phyloP scores from a whole-genome alignment of 1,284 basidiomycete genomes.

The Moesziomyces sp. region DNA sequence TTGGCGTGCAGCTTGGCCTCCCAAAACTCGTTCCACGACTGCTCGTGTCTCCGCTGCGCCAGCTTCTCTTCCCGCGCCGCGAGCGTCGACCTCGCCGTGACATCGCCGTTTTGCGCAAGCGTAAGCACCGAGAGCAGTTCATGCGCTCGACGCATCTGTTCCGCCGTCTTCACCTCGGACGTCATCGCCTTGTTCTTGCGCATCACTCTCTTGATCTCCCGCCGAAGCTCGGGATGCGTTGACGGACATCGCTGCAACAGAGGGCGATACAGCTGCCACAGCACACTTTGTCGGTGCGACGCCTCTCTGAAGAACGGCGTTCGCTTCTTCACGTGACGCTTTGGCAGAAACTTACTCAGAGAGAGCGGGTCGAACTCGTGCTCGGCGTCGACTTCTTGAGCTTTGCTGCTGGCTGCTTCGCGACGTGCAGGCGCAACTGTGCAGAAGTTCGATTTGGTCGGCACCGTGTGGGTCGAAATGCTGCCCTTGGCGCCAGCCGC shows the following conservation, averaged over 20 bases:
- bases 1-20: slow-evolving; percentile 24
- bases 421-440: not conserved
- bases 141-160: slow-evolving; percentile 10
- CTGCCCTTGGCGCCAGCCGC: not conserved
- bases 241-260: slow-evolving; percentile 37
- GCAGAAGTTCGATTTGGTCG: slow-evolving; percentile 22
- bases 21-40: slow-evolving; percentile 25
- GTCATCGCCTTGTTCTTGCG: slow-evolving; percentile 26
- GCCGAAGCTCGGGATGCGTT: slow-evolving; percentile 14
- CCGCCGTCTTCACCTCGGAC: slow-evolving; percentile 12
- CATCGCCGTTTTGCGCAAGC: slow-evolving; percentile 14
- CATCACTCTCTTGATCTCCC: slow-evolving; percentile 17
- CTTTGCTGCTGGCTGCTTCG: no score
- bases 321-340: slow-evolving; percentile 17
- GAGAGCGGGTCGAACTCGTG: not conserved
- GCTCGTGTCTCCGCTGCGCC: slow-evolving; percentile 16
- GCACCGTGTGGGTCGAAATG: slow-evolving; percentile 10
- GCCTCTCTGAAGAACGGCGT: slow-evolving; percentile 42
- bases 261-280: slow-evolving; percentile 50
- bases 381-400: not conserved
- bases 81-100: slow-evolving; percentile 6
- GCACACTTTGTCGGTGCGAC: slow-evolving; percentile 29
- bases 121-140: slow-evolving; percentile 13
- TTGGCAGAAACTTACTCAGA: slow-evolving; percentile 15
- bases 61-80: slow-evolving; percentile 11